Evolutionary conservation across 2,329 filamentous ascomycete genomes (phyloP).

Genomic region (Pyrenochaeta sp.): DNA sequence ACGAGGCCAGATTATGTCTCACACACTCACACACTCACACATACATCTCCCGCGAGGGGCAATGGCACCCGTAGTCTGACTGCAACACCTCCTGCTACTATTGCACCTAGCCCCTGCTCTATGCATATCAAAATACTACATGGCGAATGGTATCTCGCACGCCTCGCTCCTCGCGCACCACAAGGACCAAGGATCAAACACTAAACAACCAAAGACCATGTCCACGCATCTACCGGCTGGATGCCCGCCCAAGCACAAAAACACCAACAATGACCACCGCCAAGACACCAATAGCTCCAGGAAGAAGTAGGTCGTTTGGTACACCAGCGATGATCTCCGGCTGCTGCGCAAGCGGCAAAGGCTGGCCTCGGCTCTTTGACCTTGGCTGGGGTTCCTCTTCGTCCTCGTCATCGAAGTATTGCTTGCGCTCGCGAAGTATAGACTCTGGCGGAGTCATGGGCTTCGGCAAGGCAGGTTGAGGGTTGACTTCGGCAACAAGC

Average conservation of each 20-base stretch:
- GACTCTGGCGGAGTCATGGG: slow-evolving; percentile 63
- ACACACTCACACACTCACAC: too few species aligned
- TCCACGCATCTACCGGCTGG: slow-evolving; percentile 42
- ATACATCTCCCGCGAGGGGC: too few species aligned
- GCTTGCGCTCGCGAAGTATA: slow-evolving; percentile 56
- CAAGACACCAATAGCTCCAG: slow-evolving; percentile 93
- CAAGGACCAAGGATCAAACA: background rate
- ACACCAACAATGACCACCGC: slow-evolving; percentile 94
- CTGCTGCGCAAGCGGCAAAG: slow-evolving; percentile 58
- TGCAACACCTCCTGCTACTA: background rate
- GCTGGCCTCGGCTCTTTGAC: slow-evolving; percentile 51
- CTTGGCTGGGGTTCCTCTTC: slow-evolving; percentile 63
- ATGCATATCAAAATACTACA: background rate
- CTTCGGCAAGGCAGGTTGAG: slow-evolving; percentile 62
- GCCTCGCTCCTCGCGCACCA: background rate
- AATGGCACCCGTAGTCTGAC: too few species aligned
- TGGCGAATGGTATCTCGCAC: background rate
- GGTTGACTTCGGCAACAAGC: slow-evolving; percentile 69
- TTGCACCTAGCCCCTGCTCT: background rate
- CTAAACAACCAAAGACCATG: background rate
- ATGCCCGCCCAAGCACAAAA: slow-evolving; percentile 82
- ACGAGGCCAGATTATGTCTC: too few species aligned
- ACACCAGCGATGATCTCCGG: slow-evolving; percentile 89
- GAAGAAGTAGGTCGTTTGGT: slow-evolving; percentile 91
- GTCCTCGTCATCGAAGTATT: slow-evolving; percentile 63